Evolutionary conservation across 768 basidiomycete genomes (phyloP).

Genomic region (Mycena vulgaris): DNA sequence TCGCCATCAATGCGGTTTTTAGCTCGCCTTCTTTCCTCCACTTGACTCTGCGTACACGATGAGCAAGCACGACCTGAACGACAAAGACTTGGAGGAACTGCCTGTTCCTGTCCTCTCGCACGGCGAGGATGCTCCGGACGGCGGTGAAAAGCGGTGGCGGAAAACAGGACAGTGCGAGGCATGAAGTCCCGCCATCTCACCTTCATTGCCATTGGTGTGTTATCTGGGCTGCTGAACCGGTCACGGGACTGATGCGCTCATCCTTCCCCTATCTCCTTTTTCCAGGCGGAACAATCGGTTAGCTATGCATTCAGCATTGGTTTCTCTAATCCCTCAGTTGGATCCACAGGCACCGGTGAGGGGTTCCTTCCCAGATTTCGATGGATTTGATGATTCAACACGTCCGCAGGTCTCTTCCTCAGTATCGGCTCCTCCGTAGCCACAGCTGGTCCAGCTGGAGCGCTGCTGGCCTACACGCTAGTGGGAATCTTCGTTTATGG

Average conservation of each 20-base stretch:
- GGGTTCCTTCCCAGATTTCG: too few species aligned
- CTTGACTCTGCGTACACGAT: constrained; percentile 1
- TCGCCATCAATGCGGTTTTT: neutral
- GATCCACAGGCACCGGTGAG: too few species aligned
- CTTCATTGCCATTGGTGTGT: constrained; percentile 31
- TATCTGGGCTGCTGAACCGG: neutral
- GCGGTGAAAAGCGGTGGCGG: constrained; percentile 9
- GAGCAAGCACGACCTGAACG: constrained; percentile 10
- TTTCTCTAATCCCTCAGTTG: too few species aligned
- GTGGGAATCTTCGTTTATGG: constrained; percentile 73
- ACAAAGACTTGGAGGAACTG: constrained; percentile 2
- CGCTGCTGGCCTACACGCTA: constrained; percentile 72
- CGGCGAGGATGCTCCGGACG: neutral
- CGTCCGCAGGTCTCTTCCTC: constrained; percentile 25
- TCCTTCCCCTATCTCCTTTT: neutral
- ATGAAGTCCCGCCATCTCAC: constrained; percentile 34
- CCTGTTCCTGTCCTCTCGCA: constrained; percentile 17
- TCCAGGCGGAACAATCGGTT: constrained; percentile 28
- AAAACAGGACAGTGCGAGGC: constrained; percentile 29
- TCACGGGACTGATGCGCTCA: neutral
- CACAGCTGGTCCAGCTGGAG: constrained; percentile 71
- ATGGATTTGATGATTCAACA: neutral
- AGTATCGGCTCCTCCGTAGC: constrained; percentile 31
- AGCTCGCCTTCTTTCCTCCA: neutral
- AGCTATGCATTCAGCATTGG: neutral